phyloP scores from a whole-genome alignment of 1,284 basidiomycete species.

The Bothia castanella region DNA sequence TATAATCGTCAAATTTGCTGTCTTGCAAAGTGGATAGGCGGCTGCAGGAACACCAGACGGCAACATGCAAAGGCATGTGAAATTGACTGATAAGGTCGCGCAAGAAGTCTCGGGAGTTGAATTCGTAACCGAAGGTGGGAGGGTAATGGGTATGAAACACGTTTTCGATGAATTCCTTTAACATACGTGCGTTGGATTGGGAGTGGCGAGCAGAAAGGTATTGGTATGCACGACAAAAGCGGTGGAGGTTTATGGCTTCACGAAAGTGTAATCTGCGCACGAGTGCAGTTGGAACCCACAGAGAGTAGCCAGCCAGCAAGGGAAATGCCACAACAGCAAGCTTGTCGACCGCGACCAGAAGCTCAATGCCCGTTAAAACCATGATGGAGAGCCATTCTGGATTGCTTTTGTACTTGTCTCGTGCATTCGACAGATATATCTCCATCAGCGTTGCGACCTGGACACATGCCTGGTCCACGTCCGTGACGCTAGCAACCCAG shows the following conservation, averaged over 20 bases:
- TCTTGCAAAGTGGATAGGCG: no score
- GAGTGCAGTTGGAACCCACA: slow-evolving; percentile 37
- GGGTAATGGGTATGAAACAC: no score
- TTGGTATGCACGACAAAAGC: slow-evolving; percentile 26
- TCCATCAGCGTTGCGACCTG: background rate
- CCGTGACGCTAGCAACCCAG: no score
- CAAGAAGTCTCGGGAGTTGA: no score
- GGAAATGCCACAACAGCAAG: slow-evolving; percentile 33
- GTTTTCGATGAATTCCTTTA: no score
- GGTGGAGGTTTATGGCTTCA: slow-evolving; percentile 18
- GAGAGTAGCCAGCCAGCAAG: slow-evolving; percentile 43
- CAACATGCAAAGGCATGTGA: no score
- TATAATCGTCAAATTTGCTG: no score
- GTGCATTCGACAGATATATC: background rate
- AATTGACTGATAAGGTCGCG: no score
- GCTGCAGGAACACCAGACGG: no score
- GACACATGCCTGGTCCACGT: slow-evolving; percentile 13
- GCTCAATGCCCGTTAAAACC: slow-evolving; percentile 41
- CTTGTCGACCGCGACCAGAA: slow-evolving; percentile 46
- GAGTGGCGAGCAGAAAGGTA: slow-evolving; percentile 29
- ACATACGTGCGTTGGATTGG: background rate
- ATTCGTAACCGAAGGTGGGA: no score
- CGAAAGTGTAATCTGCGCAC: background rate
- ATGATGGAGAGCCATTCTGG: slow-evolving; percentile 18
- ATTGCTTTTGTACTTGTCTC: background rate